Conservation (phyloP, 179 eudicot genomes). For the Beta lomatogona region DNA sequence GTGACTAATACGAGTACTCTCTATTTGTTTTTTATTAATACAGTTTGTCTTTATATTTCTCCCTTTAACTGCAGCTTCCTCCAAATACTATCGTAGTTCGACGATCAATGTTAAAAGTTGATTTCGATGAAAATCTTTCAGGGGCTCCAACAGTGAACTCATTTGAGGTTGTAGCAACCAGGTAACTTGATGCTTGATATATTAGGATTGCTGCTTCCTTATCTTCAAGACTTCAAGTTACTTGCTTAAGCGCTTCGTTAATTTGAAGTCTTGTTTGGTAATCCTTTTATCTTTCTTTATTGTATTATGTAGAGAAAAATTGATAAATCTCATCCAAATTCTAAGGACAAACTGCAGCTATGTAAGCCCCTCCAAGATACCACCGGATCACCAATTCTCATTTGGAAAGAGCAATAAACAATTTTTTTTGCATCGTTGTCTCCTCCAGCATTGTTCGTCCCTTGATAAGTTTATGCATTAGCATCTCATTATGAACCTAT, state of each 20-base stretch:
- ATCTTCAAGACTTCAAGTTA: neutral
- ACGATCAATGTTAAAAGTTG: constrained; percentile 80
- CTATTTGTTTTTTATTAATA: neutral
- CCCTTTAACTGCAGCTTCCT: constrained; percentile 33
- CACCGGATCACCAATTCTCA: no score
- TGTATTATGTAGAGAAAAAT: neutral
- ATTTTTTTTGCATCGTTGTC: no score
- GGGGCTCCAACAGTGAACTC: constrained; percentile 44
- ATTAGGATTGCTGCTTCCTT: neutral
- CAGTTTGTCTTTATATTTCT: neutral
- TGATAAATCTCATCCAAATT: no score
- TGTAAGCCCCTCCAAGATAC: neutral
- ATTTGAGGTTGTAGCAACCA: constrained; percentile 68
- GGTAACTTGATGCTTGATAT: constrained; percentile 38
- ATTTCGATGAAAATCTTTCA: constrained; percentile 38
- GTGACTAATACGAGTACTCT: no score
- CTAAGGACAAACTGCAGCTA: neutral
- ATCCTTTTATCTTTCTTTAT: neutral
- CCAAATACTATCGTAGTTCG: constrained; percentile 60
- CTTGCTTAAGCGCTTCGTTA: neutral
- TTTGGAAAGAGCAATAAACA: neutral
- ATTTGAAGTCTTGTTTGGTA: neutral
- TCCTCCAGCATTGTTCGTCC: no score
- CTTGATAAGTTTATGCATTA: no score
- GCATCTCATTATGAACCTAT: no score